Evolutionary conservation across 371 early-diverging fungal species (phyloP).

Genomic region (Mucor circinelloides): DNA sequence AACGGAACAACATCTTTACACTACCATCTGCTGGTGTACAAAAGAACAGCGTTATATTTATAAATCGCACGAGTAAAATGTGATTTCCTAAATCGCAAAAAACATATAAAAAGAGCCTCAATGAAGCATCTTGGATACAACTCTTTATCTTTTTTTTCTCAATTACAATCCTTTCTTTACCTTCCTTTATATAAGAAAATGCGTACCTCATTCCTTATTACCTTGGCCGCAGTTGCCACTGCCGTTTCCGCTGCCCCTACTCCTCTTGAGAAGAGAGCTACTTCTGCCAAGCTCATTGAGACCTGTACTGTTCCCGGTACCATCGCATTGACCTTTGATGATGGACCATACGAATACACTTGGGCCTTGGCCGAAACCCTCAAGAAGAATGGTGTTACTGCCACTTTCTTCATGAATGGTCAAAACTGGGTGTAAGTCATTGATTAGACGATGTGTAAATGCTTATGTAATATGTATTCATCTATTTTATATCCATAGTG

Average conservation of each 20-base stretch:
- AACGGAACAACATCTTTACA: neutral
- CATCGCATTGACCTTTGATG: constrained; percentile 62
- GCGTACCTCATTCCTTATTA: constrained; percentile 26
- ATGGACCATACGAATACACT: constrained; percentile 60
- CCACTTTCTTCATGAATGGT: constrained; percentile 74
- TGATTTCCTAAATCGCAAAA: neutral
- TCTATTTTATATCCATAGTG: neutral
- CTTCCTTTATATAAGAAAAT: constrained; percentile 15
- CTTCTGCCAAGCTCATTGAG: constrained; percentile 19
- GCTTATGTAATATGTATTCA: neutral
- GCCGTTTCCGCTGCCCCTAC: constrained; percentile 23
- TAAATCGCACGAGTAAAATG: neutral
- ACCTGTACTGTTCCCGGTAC: constrained; percentile 35
- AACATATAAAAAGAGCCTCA: neutral
- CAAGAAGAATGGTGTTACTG: constrained; percentile 41
- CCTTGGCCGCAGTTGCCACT: constrained; percentile 25
- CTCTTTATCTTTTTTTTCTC: neutral
- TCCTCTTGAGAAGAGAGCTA: constrained; percentile 28
- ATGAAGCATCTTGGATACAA: neutral
- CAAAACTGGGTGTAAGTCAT: constrained; percentile 34
- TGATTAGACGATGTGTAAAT: neutral
- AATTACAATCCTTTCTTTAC: neutral
- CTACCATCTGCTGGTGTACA: neutral
- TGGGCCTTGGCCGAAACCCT: constrained; percentile 52
- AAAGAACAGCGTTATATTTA: neutral